These are phyloP conservation scores for Mrakia hoshinonis DNA, from an alignment of 768 basidiomycete genomes.

Conservation along the genomic window DNA sequence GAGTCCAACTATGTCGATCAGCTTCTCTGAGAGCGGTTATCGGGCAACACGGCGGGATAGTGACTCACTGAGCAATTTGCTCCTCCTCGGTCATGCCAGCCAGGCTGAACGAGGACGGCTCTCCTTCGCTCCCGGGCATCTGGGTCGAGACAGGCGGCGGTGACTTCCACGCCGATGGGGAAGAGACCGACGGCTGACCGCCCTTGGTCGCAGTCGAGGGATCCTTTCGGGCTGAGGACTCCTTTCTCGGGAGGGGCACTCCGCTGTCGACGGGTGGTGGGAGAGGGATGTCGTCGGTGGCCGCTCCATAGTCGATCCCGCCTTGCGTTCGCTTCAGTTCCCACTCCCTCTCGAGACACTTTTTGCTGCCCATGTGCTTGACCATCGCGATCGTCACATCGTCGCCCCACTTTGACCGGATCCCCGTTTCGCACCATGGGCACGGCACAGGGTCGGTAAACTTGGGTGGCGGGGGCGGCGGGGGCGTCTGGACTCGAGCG, in stretches of 20 bases:
- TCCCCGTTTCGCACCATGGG: not conserved
- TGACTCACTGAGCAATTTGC: constrained; percentile 1
- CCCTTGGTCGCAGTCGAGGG: no score
- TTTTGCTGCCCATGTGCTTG: not conserved
- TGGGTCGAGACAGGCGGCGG: no score
- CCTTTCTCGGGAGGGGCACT: not conserved
- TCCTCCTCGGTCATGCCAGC: not conserved
- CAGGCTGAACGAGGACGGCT: not conserved
- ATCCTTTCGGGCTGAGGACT: no score
- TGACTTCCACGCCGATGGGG: no score
- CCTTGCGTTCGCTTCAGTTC: not conserved
- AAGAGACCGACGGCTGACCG: no score
- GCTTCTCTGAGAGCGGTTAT: no score
- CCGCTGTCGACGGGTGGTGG: not conserved
- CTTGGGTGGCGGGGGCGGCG: not conserved
- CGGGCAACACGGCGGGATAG: no score
- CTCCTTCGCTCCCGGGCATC: no score
- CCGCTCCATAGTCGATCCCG: not conserved
- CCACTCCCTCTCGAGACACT: not conserved
- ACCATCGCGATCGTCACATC: not conserved
- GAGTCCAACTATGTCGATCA: no score
- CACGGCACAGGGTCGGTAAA: not conserved
- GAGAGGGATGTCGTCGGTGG: not conserved
- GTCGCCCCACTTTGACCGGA: not conserved
- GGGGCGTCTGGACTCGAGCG: not conserved